Percentiles rank a stretch among this genome's conserved stretches.
Conservation (phyloP, 192 early-diverging fungal genomes). For the Backusella liffmaniae region DNA sequence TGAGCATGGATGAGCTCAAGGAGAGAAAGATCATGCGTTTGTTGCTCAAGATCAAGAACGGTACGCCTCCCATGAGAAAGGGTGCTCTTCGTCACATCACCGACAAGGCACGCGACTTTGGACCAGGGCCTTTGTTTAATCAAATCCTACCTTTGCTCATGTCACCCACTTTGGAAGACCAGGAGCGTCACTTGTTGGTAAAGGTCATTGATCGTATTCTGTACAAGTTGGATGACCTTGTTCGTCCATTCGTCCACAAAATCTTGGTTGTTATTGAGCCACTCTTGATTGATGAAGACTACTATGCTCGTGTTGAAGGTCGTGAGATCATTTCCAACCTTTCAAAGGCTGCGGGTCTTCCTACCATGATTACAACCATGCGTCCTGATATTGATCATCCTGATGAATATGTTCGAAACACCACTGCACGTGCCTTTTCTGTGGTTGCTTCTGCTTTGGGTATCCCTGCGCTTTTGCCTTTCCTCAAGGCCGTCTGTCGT, state of each 20-base stretch:
- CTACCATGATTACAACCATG: constrained; percentile 99
- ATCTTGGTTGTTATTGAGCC: constrained; percentile 99
- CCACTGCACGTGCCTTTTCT: constrained; percentile 94
- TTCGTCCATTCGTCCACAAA: constrained; percentile 95
- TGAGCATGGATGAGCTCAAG: constrained; percentile 86
- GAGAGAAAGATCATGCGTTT: constrained; percentile 96
- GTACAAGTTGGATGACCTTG: constrained; percentile 94
- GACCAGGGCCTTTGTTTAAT: constrained; percentile 92
- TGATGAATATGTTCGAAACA: constrained; percentile 98
- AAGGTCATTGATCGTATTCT: constrained; percentile 97
- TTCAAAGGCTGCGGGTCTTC: constrained; percentile 94
- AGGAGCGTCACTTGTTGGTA: constrained; percentile 96
- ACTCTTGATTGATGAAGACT: constrained; percentile 95
- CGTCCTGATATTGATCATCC: constrained; percentile 98
- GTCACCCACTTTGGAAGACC: constrained; percentile 96
- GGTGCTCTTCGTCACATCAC: constrained; percentile 91
- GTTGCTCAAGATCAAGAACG: constrained; percentile 98
- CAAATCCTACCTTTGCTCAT: constrained; percentile 95
- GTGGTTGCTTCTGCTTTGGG: constrained; percentile 97
- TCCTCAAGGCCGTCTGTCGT: constrained; percentile 92
- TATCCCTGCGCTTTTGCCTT: constrained; percentile 91
- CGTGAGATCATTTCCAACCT: constrained; percentile 98
- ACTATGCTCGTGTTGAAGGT: constrained; percentile 95
- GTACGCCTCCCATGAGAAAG: constrained; percentile 93
- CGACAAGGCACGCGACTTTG: constrained; percentile 94